Conservation (phyloP, 768 basidiomycete species). For the Crucibulum laeve region DNA sequence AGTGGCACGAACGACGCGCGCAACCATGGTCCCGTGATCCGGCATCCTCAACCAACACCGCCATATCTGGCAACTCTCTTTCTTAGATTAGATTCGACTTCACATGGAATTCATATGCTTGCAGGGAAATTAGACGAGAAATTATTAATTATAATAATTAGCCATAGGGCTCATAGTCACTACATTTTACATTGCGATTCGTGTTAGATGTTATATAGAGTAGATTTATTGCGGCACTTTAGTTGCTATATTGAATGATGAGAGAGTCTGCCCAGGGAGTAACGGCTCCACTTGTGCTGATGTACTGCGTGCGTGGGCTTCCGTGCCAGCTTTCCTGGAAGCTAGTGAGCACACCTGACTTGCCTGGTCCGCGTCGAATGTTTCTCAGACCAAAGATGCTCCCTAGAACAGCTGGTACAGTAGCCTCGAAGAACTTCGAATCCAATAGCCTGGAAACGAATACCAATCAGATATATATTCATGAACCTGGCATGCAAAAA, state of each 20-base stretch:
- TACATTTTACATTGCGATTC: too few relatives aligned
- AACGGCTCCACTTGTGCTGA: conserved; percentile 29
- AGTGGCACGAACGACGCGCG: conserved; percentile 13
- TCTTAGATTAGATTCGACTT: conserved; percentile 12
- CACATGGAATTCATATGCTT: neutral
- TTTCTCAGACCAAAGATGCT: conserved; percentile 40
- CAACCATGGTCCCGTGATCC: conserved; percentile 12
- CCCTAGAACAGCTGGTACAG: conserved; percentile 37
- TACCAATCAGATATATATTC: conserved; percentile 3
- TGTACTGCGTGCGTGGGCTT: conserved; percentile 24
- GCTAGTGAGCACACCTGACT: conserved; percentile 31
- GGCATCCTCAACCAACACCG: conserved; percentile 21
- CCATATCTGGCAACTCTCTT: conserved; percentile 17
- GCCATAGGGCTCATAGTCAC: too few relatives aligned
- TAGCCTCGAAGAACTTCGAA: conserved; percentile 37
- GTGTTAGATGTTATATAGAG: too few relatives aligned
- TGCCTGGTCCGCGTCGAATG: conserved; percentile 30
- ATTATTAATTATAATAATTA: too few relatives aligned
- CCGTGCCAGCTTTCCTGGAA: conserved; percentile 32
- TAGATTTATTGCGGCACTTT: conserved; percentile 12
- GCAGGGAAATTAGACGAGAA: too few relatives aligned
- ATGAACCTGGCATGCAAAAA: conserved; percentile 2
- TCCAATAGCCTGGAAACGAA: conserved; percentile 23
- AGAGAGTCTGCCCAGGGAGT: conserved; percentile 42
- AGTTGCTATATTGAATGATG: conserved; percentile 20